Evolutionary conservation across 1,284 basidiomycete genomes (phyloP), one percentile per base, ranked within the genome.

Genomic region (Austroboletus novae-zelandiae): DNA sequence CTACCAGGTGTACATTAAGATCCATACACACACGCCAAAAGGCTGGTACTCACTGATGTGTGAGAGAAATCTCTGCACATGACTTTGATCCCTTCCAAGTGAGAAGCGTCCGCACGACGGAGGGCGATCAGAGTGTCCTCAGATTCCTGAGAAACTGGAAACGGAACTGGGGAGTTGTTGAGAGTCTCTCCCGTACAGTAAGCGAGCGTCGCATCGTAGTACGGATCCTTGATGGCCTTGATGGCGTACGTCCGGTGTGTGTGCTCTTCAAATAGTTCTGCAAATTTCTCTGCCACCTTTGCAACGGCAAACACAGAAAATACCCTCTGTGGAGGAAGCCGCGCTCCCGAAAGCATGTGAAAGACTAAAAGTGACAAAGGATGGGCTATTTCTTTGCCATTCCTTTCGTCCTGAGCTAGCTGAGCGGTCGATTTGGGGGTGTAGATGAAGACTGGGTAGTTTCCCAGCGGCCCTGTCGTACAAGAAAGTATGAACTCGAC

Each of bases 221-320:
- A 89, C 0, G 78, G 76, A 1, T 43, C 14, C 18, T 72, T 58
- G 34, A n/a, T 61, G 0, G 52, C 48, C 31, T 80, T 32, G 1
- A 65, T 53, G 25, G 25, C 47, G 5, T 44, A 3, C 20, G 70
- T 1, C 71, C 51, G 15, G 10, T 5, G 17, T 2, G n/a, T 5
- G 57, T 47, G n/a, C 69, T 68, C 83, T 79, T 43, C 55, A 15
- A 62, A 89, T 1, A 71, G 51, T 3, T 65, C 46, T 3, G 74
- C 71, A 58, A 90, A 86, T 2, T 58, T 54, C 9, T 56, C 41
- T 0, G 81, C 64, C n/a, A 89, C 68, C 7, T 58, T 57, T 6
- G 80, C 73, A 2, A 73, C 71, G 4, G 83, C 78, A 54, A 89
- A 90, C 18, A 89, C 72, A 2, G 87, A 87, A 62, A 83, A 90